Base-by-base conservation (phyloP, 768 basidiomycete species). In the Botryobasidium botryosum region DNA sequence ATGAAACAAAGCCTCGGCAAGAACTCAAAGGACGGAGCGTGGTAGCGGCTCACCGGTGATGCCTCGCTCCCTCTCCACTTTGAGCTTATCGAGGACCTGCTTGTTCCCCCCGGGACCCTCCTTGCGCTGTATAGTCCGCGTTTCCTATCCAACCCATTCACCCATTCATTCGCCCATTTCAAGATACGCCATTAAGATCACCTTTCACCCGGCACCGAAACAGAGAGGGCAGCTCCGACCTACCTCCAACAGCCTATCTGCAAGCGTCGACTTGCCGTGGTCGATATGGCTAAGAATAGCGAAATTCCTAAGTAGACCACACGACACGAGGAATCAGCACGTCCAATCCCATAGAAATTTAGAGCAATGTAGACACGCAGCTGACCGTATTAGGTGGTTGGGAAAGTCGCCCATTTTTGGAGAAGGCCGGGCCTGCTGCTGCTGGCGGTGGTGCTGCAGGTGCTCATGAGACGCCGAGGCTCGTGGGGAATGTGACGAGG, bases 261-360 rank as follows among this genome's bases (percentile, higher is more conserved):
- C 86, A 46, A 94, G 66, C 3, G 88, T 94, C 3, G 86, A 90
- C 68, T 96, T 97, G 43, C 92, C 92, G 61, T 94, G 91, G 61
- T 94, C 83, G 53, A 94, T 94, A 59, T 96, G 91, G 1, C 90
- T 90, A 57, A 96, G 92, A 52, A 96, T 88, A 7, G 88, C 91
- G 59, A 96, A 88, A 60, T 96, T 96, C 43, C 64, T 62, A 40
- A 6, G 18, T 25, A 81, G 83, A 44, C 8, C 38, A 21, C n/a
- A 35, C 27, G 46, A 40, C 40, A 45, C 6, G 18, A 33, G 20
- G 21, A 31, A n/a, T 17, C 17, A 7, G 10, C 26, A 21, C 18
- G 36, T 25, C 27, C 44, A 13, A 21, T 3, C 10, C 24, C 10
- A 26, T 21, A 29, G 37, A 35, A 39, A n/a, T 42, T 38, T 51